A percentile compares a stretch with the other conserved stretches of the same genome.
Conservation (phyloP, 371 early-diverging fungal species). For the Coemansia sp. region DNA sequence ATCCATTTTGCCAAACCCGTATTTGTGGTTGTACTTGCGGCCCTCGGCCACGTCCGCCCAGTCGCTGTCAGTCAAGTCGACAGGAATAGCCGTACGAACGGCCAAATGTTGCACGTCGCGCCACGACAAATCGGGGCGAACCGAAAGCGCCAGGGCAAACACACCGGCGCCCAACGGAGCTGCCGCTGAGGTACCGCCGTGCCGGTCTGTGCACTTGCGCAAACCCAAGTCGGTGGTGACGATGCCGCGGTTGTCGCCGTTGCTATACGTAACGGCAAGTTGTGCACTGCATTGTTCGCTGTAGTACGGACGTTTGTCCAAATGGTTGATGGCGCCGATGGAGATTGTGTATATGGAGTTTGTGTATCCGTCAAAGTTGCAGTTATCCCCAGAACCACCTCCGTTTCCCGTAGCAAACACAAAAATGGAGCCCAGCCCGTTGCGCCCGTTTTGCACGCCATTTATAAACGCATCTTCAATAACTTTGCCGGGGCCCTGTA, state of each 20-base stretch:
- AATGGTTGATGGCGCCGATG: constrained; percentile 83
- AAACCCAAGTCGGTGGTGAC: constrained; percentile 83
- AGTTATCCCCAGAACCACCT: constrained; percentile 77
- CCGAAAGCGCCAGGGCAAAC: constrained; percentile 84
- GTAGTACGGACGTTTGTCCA: constrained; percentile 76
- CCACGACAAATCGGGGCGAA: constrained; percentile 88
- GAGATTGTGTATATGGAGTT: constrained; percentile 94
- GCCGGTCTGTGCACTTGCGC: constrained; percentile 67
- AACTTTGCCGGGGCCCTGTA: constrained; percentile 83
- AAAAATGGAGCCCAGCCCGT: constrained; percentile 82
- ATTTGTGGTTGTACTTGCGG: constrained; percentile 79
- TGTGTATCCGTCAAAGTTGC: constrained; percentile 96
- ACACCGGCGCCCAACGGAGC: constrained; percentile 93
- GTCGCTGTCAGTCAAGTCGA: constrained; percentile 59
- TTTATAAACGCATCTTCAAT: constrained; percentile 78
- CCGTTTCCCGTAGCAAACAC: constrained; percentile 97
- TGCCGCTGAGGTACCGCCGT: constrained; percentile 97
- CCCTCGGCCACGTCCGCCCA: constrained; percentile 67
- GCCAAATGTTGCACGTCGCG: constrained; percentile 85
- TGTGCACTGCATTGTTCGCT: constrained; percentile 90
- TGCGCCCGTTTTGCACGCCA: constrained; percentile 81
- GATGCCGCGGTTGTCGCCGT: constrained; percentile 72
- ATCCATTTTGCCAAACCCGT: constrained; percentile 90
- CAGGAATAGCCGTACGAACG: constrained; percentile 76
- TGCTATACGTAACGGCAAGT: constrained; percentile 84